Evolutionary conservation across 2,329 filamentous ascomycete genomes (phyloP).

Genomic region (Penicillium expansum): DNA sequence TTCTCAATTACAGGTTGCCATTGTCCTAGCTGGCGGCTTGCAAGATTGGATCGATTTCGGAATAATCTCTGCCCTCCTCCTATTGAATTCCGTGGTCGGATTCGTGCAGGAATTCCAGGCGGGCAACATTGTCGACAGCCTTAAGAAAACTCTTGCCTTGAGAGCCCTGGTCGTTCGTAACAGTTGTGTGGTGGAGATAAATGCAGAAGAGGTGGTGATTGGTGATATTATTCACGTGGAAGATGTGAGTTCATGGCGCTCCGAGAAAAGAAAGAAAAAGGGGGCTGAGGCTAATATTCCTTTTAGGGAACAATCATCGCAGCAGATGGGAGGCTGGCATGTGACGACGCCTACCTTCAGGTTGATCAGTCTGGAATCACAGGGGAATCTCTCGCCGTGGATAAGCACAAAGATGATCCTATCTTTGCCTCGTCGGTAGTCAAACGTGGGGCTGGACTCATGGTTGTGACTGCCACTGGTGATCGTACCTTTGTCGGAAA

Average conservation of each 20-base stretch:
- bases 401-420: conserved; percentile 78
- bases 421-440: conserved; percentile 84
- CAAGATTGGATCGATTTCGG: conserved; percentile 91
- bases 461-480: conserved; percentile 79
- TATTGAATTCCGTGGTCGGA: conserved; percentile 82
- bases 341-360: conserved; percentile 79
- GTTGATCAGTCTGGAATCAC: conserved; percentile 91
- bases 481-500: conserved; percentile 89
- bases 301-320: conserved; percentile 76
- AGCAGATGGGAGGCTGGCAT: conserved; percentile 81
- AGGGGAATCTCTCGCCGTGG: conserved; percentile 85
- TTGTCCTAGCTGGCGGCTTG: conserved; percentile 77
- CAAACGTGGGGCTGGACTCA: conserved; percentile 84
- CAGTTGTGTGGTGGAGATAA: conserved; percentile 71
- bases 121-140: conserved; percentile 82
- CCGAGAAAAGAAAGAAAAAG: neutral
- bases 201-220: conserved; percentile 79
- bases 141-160: conserved; percentile 86
- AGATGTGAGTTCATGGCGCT: conserved; percentile 52
- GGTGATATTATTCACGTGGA: conserved; percentile 88
- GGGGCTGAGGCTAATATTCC: conserved; percentile 2
- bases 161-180: conserved; percentile 86
- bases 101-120: conserved; percentile 90
- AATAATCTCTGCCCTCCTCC: conserved; percentile 78
- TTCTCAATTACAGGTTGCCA: conserved; percentile 56